These are phyloP conservation scores for Rhododendron williamsianum DNA, from an alignment of 148 eudicot genomes.

Conservation along the genomic window DNA sequence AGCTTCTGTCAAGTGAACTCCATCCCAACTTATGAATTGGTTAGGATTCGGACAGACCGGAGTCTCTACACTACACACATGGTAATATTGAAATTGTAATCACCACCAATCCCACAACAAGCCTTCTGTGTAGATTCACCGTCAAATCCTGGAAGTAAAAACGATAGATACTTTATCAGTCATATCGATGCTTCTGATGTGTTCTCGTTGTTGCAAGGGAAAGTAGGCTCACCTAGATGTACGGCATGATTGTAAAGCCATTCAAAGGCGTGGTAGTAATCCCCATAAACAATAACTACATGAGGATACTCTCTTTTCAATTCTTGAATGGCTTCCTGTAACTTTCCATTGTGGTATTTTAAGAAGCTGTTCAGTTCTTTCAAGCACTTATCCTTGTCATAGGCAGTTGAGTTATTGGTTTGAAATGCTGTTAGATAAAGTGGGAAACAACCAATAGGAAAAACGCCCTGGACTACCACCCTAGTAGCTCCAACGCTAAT, in stretches of 20 bases:
- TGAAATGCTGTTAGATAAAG: conserved; percentile 9
- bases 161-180: background rate
- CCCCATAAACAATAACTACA: conserved; percentile 5
- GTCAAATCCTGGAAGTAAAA: conserved; percentile 9
- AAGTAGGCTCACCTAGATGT: background rate
- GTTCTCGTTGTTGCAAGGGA: background rate
- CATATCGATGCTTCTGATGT: background rate
- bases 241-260: background rate
- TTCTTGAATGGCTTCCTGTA: conserved; percentile 9
- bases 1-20: conserved; percentile 3
- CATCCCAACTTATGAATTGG: conserved; percentile 13
- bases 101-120: conserved; percentile 15
- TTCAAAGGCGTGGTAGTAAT: conserved; percentile 12
- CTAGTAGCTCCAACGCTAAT: too few relatives aligned
- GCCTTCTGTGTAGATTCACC: background rate
- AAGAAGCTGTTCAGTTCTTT: background rate
- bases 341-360: background rate
- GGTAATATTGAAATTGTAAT: background rate
- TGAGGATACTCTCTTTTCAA: background rate
- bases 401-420: background rate
- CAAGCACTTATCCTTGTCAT: conserved; percentile 7
- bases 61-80: background rate
- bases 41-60: conserved; percentile 7
- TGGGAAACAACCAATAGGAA: conserved; percentile 28
- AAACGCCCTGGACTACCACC: conserved; percentile 23